These are phyloP conservation scores for Rubroboletus pulcherrimus DNA, from an alignment of 768 basidiomycete species.

Conservation along the genomic window DNA sequence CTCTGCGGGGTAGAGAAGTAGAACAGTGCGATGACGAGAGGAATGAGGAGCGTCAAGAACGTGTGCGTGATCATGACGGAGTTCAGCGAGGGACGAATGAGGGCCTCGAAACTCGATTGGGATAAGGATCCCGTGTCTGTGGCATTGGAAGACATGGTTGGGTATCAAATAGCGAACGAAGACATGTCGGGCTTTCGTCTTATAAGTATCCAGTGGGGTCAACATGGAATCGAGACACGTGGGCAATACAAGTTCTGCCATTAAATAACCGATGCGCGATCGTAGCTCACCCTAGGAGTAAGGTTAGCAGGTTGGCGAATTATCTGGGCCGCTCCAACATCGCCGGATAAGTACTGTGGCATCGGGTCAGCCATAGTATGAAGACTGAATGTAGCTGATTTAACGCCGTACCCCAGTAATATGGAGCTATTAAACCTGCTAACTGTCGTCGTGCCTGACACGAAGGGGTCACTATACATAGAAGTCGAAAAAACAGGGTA, in stretches of 20 bases:
- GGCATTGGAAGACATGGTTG: conserved; percentile 5
- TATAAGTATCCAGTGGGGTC: neutral
- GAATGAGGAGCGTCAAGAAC: conserved; percentile 18
- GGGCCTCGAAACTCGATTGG: neutral
- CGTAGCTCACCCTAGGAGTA: neutral
- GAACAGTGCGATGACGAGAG: conserved; percentile 17
- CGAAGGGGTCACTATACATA: neutral
- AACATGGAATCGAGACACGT: neutral
- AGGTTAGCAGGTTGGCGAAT: neutral
- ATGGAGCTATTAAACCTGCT: neutral
- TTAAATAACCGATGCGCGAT: too few relatives aligned
- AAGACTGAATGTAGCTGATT: too few relatives aligned
- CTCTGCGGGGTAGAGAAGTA: conserved; percentile 21
- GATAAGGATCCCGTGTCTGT: neutral
- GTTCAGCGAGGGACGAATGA: conserved; percentile 11
- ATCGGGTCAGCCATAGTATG: too few relatives aligned
- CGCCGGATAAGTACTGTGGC: neutral
- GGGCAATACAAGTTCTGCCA: too few relatives aligned
- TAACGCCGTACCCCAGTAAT: neutral
- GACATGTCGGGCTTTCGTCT: neutral
- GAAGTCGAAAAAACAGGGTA: neutral
- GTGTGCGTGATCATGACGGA: conserved; percentile 24
- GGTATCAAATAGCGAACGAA: neutral
- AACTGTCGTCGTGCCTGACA: neutral
- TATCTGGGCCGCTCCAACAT: neutral